Evolutionary conservation across 2,329 filamentous ascomycete genomes (phyloP), one percentile per base, ranked within the genome.

Genomic region (Dactylellina sp.): DNA sequence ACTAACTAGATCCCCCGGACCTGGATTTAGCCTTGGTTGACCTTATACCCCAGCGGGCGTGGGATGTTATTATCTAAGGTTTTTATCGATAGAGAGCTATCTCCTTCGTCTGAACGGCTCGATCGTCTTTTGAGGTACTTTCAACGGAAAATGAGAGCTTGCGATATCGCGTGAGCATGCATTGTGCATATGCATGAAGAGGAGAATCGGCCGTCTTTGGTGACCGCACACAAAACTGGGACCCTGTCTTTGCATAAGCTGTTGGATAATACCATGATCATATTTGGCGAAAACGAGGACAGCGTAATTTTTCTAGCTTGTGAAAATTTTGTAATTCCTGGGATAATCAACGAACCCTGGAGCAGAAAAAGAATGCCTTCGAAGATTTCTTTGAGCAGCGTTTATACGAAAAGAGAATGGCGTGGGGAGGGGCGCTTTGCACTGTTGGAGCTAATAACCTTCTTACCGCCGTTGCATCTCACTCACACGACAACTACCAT

Each of bases 41-140:
- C 20, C 25, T 35, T 49, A 35, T 24, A 60, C 49, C 59, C 66
- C 18, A 42, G 59, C 22, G 28, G 24, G 53, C 59, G 68, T 64
- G 59, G 68, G 68, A 55, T 65, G 68, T 12, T 39, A 72, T 64
- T 72, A 64, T 64, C 59, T 50, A 64, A 65, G 25, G n/a, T 9
- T 42, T 56, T 47, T 72, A 72, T 72, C 68, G 68, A 72, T 72
- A 72, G 50, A 72, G 50, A 40, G 39, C 57, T 71, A 63, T 59
- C 59, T 39, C 46, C 18, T 24, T 56, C 39, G 42, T 57, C 39
- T 35, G 49, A 14, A 16, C 59, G 24, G 24, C 50, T 14, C 42
- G 28, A 16, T 20, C 7, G 18, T 53, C 37, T 12, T 24, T 37
- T 46, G 37, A 40, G n/a, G 47, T 25, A 47, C 49, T 55, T 20